Conservation (phyloP, 192 early-diverging fungal genomes). For the Pecoramyces ruminantium region DNA sequence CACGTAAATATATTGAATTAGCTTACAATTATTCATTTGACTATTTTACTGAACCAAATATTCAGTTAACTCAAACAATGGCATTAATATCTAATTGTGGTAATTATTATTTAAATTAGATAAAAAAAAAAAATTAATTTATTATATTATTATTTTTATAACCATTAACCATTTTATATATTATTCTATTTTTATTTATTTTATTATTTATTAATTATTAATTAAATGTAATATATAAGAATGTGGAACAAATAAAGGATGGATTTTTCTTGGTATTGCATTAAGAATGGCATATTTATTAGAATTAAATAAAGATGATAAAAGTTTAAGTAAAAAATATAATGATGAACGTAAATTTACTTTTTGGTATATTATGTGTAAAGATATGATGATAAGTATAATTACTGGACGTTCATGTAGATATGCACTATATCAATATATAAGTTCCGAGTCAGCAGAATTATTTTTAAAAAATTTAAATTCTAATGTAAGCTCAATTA, state of each 20-base stretch:
- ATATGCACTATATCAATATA: neutral
- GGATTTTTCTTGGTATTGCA: neutral
- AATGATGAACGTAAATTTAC: neutral
- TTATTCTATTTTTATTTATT: neutral
- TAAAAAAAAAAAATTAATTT: too few species aligned
- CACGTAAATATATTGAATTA: neutral
- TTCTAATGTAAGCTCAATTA: neutral
- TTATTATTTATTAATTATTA: too few species aligned
- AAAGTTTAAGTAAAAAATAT: neutral
- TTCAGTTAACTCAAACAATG: neutral
- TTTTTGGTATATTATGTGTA: neutral
- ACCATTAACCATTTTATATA: neutral
- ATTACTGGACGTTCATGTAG: neutral
- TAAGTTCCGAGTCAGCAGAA: neutral
- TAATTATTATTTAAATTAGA: neutral
- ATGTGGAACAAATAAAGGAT: neutral
- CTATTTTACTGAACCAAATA: neutral
- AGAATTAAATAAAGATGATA: neutral
- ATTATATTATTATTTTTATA: too few species aligned
- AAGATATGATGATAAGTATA: neutral
- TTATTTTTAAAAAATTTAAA: neutral
- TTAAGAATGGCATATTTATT: neutral
- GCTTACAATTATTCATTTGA: neutral
- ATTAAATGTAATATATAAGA: too few species aligned
- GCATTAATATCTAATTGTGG: neutral